Conservation (phyloP, 2,329 filamentous ascomycete species). For the Elsinoe ampelina region DNA sequence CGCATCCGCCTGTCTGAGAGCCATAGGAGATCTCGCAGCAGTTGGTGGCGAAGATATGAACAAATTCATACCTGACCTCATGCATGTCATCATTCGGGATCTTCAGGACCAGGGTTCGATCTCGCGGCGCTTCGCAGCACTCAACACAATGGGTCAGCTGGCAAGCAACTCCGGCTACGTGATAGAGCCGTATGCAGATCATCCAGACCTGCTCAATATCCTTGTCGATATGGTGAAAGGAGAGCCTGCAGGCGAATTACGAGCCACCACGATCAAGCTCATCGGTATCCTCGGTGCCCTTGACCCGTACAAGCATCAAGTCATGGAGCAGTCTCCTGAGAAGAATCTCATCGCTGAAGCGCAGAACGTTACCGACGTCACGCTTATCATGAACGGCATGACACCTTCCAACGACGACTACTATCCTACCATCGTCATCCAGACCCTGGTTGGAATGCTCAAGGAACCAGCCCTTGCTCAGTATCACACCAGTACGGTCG, state of each 20-base stretch:
- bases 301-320: conserved; percentile 93
- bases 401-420: conserved; percentile 98
- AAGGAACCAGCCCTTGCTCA: conserved; percentile 83
- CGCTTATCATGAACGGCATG: conserved; percentile 92
- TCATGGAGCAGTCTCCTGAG: conserved; percentile 80
- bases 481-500: conserved; percentile 88
- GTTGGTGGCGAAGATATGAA: conserved; percentile 93
- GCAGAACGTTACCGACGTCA: conserved; percentile 78
- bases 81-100: conserved; percentile 90
- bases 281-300: conserved; percentile 92
- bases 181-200: conserved; percentile 89
- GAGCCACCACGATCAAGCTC: conserved; percentile 91
- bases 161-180: conserved; percentile 97
- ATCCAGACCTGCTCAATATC: conserved; percentile 85
- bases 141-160: conserved; percentile 82
- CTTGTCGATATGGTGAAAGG: conserved; percentile 89
- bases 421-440: conserved; percentile 95
- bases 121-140: conserved; percentile 78
- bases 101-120: conserved; percentile 89
- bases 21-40: conserved; percentile 85
- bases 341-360: conserved; percentile 60
- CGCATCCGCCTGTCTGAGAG: conserved; percentile 87
- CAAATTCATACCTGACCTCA: conserved; percentile 79
- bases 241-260: conserved; percentile 74
- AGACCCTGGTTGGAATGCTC: conserved; percentile 82